Evolutionary conservation across 805 yeast genomes (phyloP), one percentile per base, ranked within the genome.

Genomic region (Clavispora carvajalis): DNA sequence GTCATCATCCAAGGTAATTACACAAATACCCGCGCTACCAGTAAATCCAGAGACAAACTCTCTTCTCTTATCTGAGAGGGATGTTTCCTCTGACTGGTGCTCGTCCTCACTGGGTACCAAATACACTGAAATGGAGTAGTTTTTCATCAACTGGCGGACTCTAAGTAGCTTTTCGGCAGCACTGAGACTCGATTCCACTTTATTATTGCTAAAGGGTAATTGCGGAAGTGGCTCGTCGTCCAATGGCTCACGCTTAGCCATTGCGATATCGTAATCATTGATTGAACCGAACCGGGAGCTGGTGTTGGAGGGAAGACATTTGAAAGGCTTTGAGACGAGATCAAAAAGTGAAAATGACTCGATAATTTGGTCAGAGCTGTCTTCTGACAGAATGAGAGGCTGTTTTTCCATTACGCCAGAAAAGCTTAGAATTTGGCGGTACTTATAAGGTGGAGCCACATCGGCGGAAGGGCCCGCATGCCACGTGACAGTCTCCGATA

Each of bases 1-100:
- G 37, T 63, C 71, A 39, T 65, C 64, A 16, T 67, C 69, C 22
- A 51, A 37, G 8, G 55, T 45, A 11, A 51, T 40, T 22, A 51
- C 49, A 30, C 51, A 45, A 13, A 51, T 38, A 5, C 55, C 55
- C 4, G 53, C 53, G 10, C 49, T 44, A 10, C 55, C 55, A 7
- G 51, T 51, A 31, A 51, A 51, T 2, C 55, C 55, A n/a, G 44
- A 28, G 17, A 51, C 13, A 24, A 26, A 51, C 39, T 49, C 55
- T 22, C 55, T 41, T 22, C 55, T 37, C 18, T 45, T 47, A 23
- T 51, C 55, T 3, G 55, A 48, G 36, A 45, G 40, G 3, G 53
- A 46, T 4, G 53, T 47, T 22, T 51, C 36, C 21, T 51, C 55
- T 3, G 49, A 44, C 35, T 49, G 53, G 43, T 51, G 55, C 21